These are phyloP conservation scores for Beauveria medogensis DNA, from an alignment of 2,329 filamentous ascomycete species.

Conservation along the genomic window DNA sequence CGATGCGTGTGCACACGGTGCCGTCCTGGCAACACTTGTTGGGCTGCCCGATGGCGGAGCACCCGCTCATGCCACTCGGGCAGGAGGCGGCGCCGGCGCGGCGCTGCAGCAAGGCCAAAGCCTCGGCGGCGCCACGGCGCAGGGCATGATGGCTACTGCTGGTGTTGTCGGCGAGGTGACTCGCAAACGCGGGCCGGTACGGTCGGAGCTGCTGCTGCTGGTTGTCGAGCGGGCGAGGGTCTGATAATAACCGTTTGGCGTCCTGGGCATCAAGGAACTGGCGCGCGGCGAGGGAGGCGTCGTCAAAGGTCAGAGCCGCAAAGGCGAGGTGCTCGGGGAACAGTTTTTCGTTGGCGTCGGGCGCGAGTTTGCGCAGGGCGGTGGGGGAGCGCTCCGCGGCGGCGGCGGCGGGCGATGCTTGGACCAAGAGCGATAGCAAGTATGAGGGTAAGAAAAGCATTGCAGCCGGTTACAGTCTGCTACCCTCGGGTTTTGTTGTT, in stretches of 20 bases:
- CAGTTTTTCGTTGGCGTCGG: constrained; percentile 66
- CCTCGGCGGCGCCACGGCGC: constrained; percentile 38
- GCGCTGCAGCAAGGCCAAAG: constrained; percentile 40
- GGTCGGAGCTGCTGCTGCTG: constrained; percentile 16
- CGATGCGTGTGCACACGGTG: constrained; percentile 57
- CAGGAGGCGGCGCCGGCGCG: constrained; percentile 52
- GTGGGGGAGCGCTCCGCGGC: constrained; percentile 38
- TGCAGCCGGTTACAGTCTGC: constrained; percentile 31
- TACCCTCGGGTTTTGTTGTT: neutral
- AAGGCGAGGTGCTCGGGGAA: constrained; percentile 58
- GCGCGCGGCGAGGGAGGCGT: constrained; percentile 24
- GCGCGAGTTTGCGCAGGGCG: constrained; percentile 64
- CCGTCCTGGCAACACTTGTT: constrained; percentile 65
- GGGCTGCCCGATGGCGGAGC: constrained; percentile 54
- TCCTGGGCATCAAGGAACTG: constrained; percentile 23
- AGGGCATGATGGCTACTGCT: constrained; percentile 15
- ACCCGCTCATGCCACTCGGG: constrained; percentile 57
- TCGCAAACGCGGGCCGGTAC: constrained; percentile 43
- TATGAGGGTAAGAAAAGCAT: constrained; percentile 34
- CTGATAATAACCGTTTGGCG: neutral
- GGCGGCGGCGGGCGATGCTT: constrained; percentile 26
- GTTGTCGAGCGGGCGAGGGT: neutral
- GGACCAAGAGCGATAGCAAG: constrained; percentile 37
- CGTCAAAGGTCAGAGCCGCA: constrained; percentile 21
- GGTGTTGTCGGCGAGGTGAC: constrained; percentile 31